Evolutionary conservation across 2,329 filamentous ascomycete species (phyloP), one percentile per base, ranked within the genome.

Genomic region (Xenosphaeropsis pyriputrescens): DNA sequence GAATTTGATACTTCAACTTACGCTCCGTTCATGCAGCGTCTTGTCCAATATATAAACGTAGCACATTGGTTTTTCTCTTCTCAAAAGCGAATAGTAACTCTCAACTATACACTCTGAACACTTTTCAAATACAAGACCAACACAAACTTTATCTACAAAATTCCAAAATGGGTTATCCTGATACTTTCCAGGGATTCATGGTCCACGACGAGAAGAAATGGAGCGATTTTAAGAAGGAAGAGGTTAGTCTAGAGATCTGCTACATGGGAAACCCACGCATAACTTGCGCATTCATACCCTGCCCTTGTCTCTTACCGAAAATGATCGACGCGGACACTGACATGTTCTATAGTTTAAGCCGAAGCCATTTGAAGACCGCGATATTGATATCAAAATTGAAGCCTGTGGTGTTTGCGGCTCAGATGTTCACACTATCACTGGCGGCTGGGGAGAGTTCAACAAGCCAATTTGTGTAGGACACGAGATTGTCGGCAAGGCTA

Each of bases 371-470:
- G 84, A 80, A 50, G 82, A 86, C 53, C 71, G 85, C 58, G 85
- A 93, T 55, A 74, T 94, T 50, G 85, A 93, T 55, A 74, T 94
- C 59, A 79, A 86, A 64, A 79, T 93, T 51, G 81, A 89, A 48
- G 78, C 72, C 55, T 89, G 83, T 50, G 81, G 83, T 52, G 68
- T 85, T 33, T 85, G 79, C 55, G 73, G 78, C 48, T 79, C 72
- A 44, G 79, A 85, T 50, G 64, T 80, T 26, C 79, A 83, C 59
- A 81, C 74, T 43, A 72, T 83, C 55, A 75, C 60, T 48, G 75
- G 75, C 43, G 63, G 64, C 34, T 67, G 64, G 62, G 62, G 62
- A 18, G 30, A 32, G 4, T 15, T 32, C 30, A 57, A 58, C 29
- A 60, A 64, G 43, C 45, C 46, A 12, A 37, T 50, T 17, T 49